Conservation (phyloP, 345 rosid species). For the Melaleuca alternifolia region DNA sequence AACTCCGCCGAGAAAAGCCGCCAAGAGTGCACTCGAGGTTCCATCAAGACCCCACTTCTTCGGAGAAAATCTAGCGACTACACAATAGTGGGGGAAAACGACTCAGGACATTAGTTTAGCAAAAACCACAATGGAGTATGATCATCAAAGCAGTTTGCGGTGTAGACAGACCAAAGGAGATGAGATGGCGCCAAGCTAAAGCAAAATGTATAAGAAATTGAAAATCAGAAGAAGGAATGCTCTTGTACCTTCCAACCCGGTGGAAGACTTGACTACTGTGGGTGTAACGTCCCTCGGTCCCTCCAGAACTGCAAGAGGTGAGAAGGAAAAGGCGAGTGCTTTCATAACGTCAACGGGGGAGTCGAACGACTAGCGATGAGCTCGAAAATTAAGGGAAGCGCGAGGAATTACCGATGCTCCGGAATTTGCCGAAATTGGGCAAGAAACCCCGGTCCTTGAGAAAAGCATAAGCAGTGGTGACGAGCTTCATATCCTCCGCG, state of each 20-base stretch:
- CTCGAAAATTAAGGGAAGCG: not conserved
- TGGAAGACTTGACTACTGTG: slow-evolving; percentile 52
- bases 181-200: not conserved
- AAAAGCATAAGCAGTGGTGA: slow-evolving; percentile 50
- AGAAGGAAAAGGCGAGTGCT: not conserved
- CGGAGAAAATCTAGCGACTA: slow-evolving; percentile 65
- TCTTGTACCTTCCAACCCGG: slow-evolving; percentile 69
- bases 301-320: slow-evolving; percentile 52
- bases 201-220: not conserved
- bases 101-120: not conserved
- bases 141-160: not conserved
- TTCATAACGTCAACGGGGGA: not conserved
- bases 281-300: slow-evolving; percentile 84
- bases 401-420: slow-evolving; percentile 38
- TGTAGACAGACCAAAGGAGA: not conserved
- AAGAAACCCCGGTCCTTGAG: slow-evolving; percentile 56
- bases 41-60: slow-evolving; percentile 85
- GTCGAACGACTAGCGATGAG: not conserved
- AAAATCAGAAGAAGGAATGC: not conserved
- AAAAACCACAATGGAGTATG: not conserved
- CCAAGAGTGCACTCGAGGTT: slow-evolving; percentile 43
- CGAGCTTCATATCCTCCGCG: slow-evolving; percentile 91
- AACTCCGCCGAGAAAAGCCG: slow-evolving; percentile 52
- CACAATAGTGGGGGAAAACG: not conserved
- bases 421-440: slow-evolving; percentile 67